Base-by-base conservation (phyloP, 176 grass and related monocot species). In the Saccharum spontaneum region DNA sequence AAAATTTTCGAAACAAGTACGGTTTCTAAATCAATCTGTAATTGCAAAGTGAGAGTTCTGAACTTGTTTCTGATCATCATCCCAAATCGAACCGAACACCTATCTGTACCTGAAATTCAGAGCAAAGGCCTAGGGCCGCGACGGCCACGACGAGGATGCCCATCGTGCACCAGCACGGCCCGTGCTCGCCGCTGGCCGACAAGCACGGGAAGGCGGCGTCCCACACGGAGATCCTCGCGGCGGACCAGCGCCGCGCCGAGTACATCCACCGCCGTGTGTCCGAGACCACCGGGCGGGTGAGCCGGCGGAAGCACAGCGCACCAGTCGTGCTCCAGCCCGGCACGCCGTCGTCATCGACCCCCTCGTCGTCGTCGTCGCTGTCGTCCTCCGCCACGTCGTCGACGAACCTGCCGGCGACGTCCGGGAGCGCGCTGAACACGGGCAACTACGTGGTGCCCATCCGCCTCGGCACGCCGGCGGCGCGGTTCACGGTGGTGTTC, bases 391-490 rank as follows among this genome's bases (percentile, higher is more conserved):
- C 82, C 3, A 67, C 67, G 44, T 66, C 74, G 54, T 66, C 74
- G 54, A 0, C 79, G 67, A 11, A 71, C 66, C 91, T 97, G 55
- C 92, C 92, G 4, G 94, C 48, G 44, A 34, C 33, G n/a, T 60
- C 77, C 0, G 94, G 92, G 3, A 0, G 0, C 10, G 64, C 86
- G 13, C 41, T 94, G 30, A 46, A 44, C 68, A 90, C 90, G 6
- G 90, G 88, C 26, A 97, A 92, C 79, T 97, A 94, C 85, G 76
- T 97, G 36, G 92, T 90, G 39, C 76, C 92, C 62, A 28, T 97
- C 22, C 90, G 92, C 1, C 70, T 97, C 4, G 94, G 94, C 59
- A 97, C 90, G 79, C 94, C 94, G 20, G 40, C 41, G 70, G 13
- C 13, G 52, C 69, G 18, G 67, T 82, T 67, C 70, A 90, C 92